phyloP scores from a whole-genome alignment of 257 asterid genomes.

The Nicotiana undulata region DNA sequence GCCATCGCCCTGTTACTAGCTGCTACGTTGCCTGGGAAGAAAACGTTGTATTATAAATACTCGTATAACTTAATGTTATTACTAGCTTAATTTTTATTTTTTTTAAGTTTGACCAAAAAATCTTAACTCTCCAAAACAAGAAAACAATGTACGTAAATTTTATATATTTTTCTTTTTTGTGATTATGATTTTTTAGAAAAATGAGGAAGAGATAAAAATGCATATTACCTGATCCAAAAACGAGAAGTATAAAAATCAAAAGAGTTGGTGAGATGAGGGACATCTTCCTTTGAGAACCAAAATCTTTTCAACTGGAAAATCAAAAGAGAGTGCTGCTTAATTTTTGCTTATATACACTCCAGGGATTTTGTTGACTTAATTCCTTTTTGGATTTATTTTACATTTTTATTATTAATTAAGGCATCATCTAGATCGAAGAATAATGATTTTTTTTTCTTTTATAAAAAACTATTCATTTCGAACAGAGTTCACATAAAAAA shows the following conservation, averaged over 20 bases:
- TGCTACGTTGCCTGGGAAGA: not conserved
- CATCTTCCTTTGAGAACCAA: not conserved
- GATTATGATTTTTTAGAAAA: not conserved
- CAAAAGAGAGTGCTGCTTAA: not conserved
- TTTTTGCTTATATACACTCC: not conserved
- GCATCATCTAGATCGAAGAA: not conserved
- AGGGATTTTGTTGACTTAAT: not conserved
- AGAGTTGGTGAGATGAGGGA: not conserved
- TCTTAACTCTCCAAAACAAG: too few species aligned
- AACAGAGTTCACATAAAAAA: too few species aligned
- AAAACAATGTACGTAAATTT: too few species aligned
- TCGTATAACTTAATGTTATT: too few species aligned
- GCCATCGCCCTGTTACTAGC: not conserved
- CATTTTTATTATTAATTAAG: not conserved
- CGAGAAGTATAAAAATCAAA: not conserved
- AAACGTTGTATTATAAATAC: too few species aligned
- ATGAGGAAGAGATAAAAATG: not conserved
- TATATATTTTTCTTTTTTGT: too few species aligned
- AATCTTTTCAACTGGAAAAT: not conserved
- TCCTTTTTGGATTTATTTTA: not conserved
- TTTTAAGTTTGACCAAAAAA: too few species aligned
- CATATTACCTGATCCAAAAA: not conserved
- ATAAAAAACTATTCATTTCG: too few species aligned
- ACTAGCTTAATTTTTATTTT: too few species aligned
- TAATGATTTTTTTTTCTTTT: too few species aligned